These are phyloP conservation scores for Penicillium sp. DNA, from an alignment of 2,329 filamentous ascomycete genomes.

Conservation along the genomic window DNA sequence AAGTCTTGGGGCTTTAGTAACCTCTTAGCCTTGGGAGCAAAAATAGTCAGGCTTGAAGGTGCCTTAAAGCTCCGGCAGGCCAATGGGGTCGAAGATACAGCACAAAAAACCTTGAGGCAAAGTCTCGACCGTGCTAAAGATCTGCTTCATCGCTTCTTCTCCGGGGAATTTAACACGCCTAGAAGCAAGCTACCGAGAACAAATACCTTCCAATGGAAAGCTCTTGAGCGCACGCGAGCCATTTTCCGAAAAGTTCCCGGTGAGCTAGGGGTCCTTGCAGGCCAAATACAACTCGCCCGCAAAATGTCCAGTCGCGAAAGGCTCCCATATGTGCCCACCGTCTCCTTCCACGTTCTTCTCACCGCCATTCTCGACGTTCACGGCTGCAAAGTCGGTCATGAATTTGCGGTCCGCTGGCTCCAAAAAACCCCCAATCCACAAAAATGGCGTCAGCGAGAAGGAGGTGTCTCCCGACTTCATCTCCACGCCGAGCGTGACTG, in stretches of 20 bases:
- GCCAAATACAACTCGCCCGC: slow-evolving; percentile 17
- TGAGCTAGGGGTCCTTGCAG: slow-evolving; percentile 29
- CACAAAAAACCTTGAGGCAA: slow-evolving; percentile 10
- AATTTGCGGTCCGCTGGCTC: slow-evolving; percentile 52
- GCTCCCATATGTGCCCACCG: slow-evolving; percentile 32
- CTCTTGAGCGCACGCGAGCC: slow-evolving; percentile 29
- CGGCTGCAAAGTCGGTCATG: slow-evolving; percentile 49
- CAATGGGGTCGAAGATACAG: slow-evolving; percentile 6
- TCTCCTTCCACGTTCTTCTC: slow-evolving; percentile 55
- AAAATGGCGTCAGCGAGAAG: slow-evolving; percentile 21
- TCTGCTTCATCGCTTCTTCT: slow-evolving; percentile 35
- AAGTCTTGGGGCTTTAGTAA: slow-evolving; percentile 42
- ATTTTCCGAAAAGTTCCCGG: slow-evolving; percentile 36
- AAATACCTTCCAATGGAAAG: slow-evolving; percentile 28
- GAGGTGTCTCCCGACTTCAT: slow-evolving; percentile 28
- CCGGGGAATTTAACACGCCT: slow-evolving; percentile 34
- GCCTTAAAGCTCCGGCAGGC: slow-evolving; percentile 14
- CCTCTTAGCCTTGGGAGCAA: slow-evolving; percentile 36
- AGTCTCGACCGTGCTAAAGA: slow-evolving; percentile 28
- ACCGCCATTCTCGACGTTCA: slow-evolving; percentile 54
- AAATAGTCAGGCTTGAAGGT: slow-evolving; percentile 42
- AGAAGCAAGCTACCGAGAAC: slow-evolving; percentile 12
- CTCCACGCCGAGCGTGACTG: neutral
- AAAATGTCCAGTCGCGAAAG: slow-evolving; percentile 15
- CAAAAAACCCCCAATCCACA: neutral